These are phyloP conservation scores for Aspergillus cavernicola DNA, from an alignment of 495 filamentous ascomycete species.

Conservation along the genomic window DNA sequence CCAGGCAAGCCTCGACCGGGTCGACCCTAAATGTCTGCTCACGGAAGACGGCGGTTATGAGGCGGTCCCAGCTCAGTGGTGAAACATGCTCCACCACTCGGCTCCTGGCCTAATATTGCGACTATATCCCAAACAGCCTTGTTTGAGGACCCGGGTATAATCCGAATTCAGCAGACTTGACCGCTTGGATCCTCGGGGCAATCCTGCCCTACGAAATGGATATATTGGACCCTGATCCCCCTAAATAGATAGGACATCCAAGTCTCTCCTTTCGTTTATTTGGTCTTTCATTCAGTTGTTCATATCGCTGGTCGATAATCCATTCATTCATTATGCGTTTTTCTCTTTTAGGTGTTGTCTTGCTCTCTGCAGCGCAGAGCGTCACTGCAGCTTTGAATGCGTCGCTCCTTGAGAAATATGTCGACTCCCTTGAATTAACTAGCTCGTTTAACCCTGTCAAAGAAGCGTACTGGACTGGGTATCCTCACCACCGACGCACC, in stretches of 20 bases:
- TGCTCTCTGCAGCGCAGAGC: conserved; percentile 31
- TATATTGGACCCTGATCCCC: not conserved
- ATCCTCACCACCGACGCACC: conserved; percentile 51
- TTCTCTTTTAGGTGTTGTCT: conserved; percentile 24
- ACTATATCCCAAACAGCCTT: conserved; percentile 1
- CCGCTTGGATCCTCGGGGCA: not conserved
- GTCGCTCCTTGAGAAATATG: conserved; percentile 36
- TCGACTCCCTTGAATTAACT: conserved; percentile 40
- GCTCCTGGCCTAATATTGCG: not conserved
- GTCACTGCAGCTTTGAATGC: conserved; percentile 21
- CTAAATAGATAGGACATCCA: not conserved
- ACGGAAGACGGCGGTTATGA: not conserved
- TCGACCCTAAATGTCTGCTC: not conserved
- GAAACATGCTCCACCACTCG: not conserved
- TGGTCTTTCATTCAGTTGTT: not conserved
- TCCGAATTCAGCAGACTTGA: not conserved
- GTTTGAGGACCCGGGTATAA: not conserved
- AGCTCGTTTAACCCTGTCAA: conserved; percentile 47
- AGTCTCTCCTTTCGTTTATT: not conserved
- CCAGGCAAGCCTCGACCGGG: not conserved
- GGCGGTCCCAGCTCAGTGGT: not conserved
- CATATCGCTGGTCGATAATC: conserved; percentile 4
- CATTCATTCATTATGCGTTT: conserved; percentile 21
- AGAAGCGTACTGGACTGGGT: conserved; percentile 50
- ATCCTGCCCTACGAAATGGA: not conserved